phyloP scores from a whole-genome alignment of 2,329 filamentous ascomycete species.

The Cladosporium velox region DNA sequence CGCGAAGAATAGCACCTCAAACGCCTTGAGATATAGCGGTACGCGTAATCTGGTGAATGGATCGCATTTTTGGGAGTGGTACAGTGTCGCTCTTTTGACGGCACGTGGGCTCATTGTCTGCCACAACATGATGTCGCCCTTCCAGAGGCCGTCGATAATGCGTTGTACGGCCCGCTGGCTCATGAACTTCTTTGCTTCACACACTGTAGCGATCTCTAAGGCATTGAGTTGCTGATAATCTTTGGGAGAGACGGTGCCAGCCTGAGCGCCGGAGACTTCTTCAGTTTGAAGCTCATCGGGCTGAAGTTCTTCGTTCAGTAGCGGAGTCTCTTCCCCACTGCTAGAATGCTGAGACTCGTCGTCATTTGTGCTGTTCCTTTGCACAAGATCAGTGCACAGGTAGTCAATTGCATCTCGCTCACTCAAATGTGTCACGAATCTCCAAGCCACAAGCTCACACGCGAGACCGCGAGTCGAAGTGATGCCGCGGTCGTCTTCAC shows the following conservation, averaged over 20 bases:
- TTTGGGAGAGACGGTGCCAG: slow-evolving; percentile 21
- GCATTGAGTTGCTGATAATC: slow-evolving; percentile 77
- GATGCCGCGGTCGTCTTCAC: slow-evolving; percentile 62
- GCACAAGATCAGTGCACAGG: slow-evolving; percentile 69
- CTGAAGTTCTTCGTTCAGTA: slow-evolving; percentile 20
- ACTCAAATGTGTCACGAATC: slow-evolving; percentile 70
- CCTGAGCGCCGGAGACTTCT: slow-evolving; percentile 6
- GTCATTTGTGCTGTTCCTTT: slow-evolving; percentile 34
- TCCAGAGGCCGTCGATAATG: slow-evolving; percentile 82
- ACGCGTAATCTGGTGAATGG: slow-evolving; percentile 76
- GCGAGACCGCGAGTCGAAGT: slow-evolving; percentile 70
- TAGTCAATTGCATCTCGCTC: slow-evolving; percentile 74
- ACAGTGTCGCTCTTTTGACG: slow-evolving; percentile 74
- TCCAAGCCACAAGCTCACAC: slow-evolving; percentile 80
- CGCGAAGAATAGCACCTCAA: slow-evolving; percentile 79
- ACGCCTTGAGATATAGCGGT: slow-evolving; percentile 80
- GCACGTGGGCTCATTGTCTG: slow-evolving; percentile 72
- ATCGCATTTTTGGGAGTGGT: slow-evolving; percentile 67
- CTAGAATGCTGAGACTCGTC: slow-evolving; percentile 20
- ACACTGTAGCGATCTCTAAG: slow-evolving; percentile 80
- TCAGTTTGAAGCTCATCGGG: slow-evolving; percentile 22
- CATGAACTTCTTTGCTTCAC: slow-evolving; percentile 80
- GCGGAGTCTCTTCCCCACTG: slow-evolving; percentile 25
- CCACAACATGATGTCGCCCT: slow-evolving; percentile 86
- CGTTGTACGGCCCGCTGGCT: slow-evolving; percentile 79